Percentiles rank a stretch among this genome's conserved stretches.
Evolutionary conservation across 352 stramenopile species (phyloP).

Genomic region (Phytophthora capsici): DNA sequence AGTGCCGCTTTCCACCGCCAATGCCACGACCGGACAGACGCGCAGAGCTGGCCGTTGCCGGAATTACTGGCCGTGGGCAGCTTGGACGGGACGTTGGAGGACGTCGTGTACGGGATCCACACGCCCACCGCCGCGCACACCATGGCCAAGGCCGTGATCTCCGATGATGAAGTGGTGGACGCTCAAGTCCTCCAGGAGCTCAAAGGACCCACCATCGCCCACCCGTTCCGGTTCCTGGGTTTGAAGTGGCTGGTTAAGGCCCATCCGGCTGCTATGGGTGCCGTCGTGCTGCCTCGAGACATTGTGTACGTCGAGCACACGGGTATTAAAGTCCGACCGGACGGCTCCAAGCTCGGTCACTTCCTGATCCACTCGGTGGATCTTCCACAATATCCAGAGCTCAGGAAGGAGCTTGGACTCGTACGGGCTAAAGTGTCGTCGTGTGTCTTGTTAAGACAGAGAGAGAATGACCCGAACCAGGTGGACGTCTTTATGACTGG

Average conservation of each 20-base stretch:
- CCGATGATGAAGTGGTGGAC: conserved; percentile 50
- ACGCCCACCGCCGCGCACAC: conserved; percentile 44
- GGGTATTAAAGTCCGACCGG: conserved; percentile 28
- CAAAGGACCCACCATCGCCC: conserved; percentile 38
- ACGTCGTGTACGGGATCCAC: conserved; percentile 65
- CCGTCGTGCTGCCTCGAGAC: conserved; percentile 41
- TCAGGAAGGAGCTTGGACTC: conserved; percentile 38
- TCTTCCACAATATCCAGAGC: conserved; percentile 40
- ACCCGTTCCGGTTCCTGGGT: conserved; percentile 60
- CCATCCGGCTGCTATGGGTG: conserved; percentile 22
- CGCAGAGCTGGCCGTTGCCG: conserved; percentile 33
- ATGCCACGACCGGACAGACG: conserved; percentile 21
- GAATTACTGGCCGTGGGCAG: conserved; percentile 38
- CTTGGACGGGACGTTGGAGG: conserved; percentile 44
- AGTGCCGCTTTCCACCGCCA: conserved; percentile 24
- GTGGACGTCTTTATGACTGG: conserved; percentile 59
- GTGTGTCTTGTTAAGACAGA: conserved; percentile 45
- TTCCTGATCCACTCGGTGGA: conserved; percentile 55
- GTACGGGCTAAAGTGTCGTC: conserved; percentile 49
- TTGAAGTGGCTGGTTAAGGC: conserved; percentile 62
- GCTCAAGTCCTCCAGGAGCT: conserved; percentile 47
- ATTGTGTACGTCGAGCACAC: conserved; percentile 42
- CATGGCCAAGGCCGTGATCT: conserved; percentile 45
- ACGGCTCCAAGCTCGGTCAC: conserved; percentile 45
- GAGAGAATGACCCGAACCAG: conserved; percentile 16